Evolutionary conservation across 495 filamentous ascomycete genomes (phyloP).

Genomic region (Venustampulla echinocandica): DNA sequence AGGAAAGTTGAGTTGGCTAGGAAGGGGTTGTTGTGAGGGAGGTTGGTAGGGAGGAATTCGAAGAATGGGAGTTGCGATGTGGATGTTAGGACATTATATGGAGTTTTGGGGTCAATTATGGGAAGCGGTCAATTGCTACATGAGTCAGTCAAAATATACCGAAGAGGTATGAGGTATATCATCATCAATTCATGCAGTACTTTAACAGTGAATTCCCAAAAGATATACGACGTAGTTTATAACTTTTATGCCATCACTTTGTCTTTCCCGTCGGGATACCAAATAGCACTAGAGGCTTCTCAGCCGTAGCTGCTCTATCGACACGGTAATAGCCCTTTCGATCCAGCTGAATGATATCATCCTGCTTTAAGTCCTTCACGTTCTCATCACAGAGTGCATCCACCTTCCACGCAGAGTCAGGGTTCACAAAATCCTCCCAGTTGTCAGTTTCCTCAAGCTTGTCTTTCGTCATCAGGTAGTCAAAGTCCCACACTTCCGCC

Average conservation of each 20-base stretch:
- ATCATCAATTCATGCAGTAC: not conserved
- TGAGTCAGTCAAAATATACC: no score
- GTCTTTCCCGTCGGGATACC: slow-evolving; percentile 62
- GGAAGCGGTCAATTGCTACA: no score
- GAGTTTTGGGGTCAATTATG: not conserved
- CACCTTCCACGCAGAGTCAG: slow-evolving; percentile 56
- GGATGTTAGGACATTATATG: not conserved
- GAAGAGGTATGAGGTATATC: no score
- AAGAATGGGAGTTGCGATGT: not conserved
- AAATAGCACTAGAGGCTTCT: slow-evolving; percentile 52
- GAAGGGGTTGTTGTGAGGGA: slow-evolving; percentile 68
- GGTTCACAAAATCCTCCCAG: slow-evolving; percentile 62
- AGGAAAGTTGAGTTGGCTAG: slow-evolving; percentile 74
- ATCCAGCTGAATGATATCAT: slow-evolving; percentile 77
- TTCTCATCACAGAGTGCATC: slow-evolving; percentile 64
- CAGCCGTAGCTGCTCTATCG: slow-evolving; percentile 38
- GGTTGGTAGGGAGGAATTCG: not conserved
- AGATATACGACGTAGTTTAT: no score
- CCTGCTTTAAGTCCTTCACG: slow-evolving; percentile 55
- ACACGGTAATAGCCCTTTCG: slow-evolving; percentile 72
- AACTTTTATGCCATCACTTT: slow-evolving; percentile 22
- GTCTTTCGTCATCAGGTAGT: slow-evolving; percentile 75
- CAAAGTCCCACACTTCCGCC: slow-evolving; percentile 69
- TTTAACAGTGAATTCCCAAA: no score
- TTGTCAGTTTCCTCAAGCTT: slow-evolving; percentile 63